phyloP scores from a whole-genome alignment of 2,329 filamentous ascomycete species.

The Diaporthe longicolla region DNA sequence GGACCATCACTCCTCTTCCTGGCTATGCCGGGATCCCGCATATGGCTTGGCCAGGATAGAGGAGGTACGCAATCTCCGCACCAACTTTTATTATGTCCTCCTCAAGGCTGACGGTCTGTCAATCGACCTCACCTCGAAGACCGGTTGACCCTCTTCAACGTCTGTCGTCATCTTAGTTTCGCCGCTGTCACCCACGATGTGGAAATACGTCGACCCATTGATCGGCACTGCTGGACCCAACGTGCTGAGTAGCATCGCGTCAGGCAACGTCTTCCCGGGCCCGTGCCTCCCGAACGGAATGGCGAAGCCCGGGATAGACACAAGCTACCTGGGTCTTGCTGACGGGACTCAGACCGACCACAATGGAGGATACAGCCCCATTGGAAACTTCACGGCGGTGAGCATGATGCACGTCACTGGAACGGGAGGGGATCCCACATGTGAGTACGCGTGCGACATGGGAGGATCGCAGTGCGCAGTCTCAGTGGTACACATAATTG shows the following conservation, averaged over 20 bases:
- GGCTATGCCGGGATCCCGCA: constrained; percentile 18
- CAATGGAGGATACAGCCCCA: constrained; percentile 37
- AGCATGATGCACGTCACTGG: constrained; percentile 39
- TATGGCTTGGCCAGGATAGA: constrained; percentile 11
- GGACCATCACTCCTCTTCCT: constrained; percentile 24
- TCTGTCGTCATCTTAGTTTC: background rate
- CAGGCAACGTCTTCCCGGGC: constrained; percentile 34
- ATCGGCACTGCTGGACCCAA: constrained; percentile 34
- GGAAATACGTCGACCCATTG: constrained; percentile 33
- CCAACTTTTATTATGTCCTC: constrained; percentile 1
- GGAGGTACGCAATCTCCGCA: constrained; percentile 16
- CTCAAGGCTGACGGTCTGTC: background rate
- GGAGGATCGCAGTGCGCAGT: background rate
- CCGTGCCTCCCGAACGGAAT: constrained; percentile 30
- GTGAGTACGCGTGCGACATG: background rate
- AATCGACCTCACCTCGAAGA: background rate
- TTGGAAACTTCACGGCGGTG: constrained; percentile 36
- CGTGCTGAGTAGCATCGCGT: constrained; percentile 16
- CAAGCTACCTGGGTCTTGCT: constrained; percentile 26
- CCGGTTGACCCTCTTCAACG: background rate
- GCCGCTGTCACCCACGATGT: background rate
- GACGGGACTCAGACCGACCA: constrained; percentile 25
- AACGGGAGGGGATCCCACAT: constrained; percentile 35
- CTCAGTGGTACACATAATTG: background rate
- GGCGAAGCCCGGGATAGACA: constrained; percentile 39